phyloP scores from a whole-genome alignment of 1,284 basidiomycete genomes.

The Tausonia pullulans region DNA sequence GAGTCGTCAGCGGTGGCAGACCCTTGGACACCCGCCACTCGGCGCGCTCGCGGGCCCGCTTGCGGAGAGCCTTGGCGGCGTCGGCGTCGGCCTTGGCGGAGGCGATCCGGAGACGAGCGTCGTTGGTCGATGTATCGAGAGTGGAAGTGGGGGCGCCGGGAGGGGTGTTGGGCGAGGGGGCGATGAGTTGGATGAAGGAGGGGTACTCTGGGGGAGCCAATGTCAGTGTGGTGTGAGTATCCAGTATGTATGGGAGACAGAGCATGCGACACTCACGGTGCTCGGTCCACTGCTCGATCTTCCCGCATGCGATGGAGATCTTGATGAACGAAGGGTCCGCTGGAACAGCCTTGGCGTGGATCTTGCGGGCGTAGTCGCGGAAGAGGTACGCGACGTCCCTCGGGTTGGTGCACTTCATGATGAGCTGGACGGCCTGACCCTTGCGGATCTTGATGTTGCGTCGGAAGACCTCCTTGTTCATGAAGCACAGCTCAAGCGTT shows the following conservation, averaged over 20 bases:
- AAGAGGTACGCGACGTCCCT: slow-evolving; percentile 86
- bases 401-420: slow-evolving; percentile 81
- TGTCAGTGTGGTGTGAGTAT: neutral
- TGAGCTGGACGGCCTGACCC: slow-evolving; percentile 76
- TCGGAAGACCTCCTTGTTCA: slow-evolving; percentile 83
- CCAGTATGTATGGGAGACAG: neutral
- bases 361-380: slow-evolving; percentile 65
- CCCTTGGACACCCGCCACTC: slow-evolving; percentile 20
- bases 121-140: slow-evolving; percentile 39
- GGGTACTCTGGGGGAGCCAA: slow-evolving; percentile 50
- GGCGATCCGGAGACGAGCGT: slow-evolving; percentile 40
- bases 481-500: slow-evolving; percentile 81
- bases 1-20: slow-evolving; percentile 17
- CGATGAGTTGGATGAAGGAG: slow-evolving; percentile 54
- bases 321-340: slow-evolving; percentile 79
- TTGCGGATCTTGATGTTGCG: slow-evolving; percentile 93
- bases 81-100: slow-evolving; percentile 2
- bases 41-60: neutral
- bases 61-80: neutral
- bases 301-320: slow-evolving; percentile 63
- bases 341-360: slow-evolving; percentile 67
- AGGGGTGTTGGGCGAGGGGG: slow-evolving; percentile 24
- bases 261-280: slow-evolving; percentile 32
- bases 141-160: slow-evolving; percentile 29
- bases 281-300: slow-evolving; percentile 85